Evolutionary conservation across 75 land plant genomes (phyloP).

Genomic region (Selaginella tamariscina): DNA sequence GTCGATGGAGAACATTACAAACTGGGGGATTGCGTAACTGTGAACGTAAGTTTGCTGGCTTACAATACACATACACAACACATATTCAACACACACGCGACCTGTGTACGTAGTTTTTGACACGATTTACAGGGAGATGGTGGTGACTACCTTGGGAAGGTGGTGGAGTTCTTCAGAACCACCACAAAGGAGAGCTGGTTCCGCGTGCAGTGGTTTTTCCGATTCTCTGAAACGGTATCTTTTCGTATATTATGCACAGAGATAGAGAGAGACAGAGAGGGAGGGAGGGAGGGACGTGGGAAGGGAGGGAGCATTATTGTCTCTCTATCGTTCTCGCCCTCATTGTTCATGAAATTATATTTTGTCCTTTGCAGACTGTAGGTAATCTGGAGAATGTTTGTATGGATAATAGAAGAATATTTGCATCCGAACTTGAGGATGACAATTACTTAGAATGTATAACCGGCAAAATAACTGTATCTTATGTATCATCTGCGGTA

Average conservation of each 20-base stretch:
- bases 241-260: not conserved
- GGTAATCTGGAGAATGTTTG: constrained; percentile 18
- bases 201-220: constrained; percentile 68
- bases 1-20: constrained; percentile 33
- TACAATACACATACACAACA: not conserved
- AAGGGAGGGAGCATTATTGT: not conserved
- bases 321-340: not conserved
- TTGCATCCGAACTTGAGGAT: constrained; percentile 62
- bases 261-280: too few relatives aligned
- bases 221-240: constrained; percentile 64
- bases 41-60: constrained; percentile 29
- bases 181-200: constrained; percentile 38
- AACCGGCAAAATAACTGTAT: constrained; percentile 35
- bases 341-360: not conserved
- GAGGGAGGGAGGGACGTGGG: too few relatives aligned
- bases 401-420: constrained; percentile 50
- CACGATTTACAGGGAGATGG: constrained; percentile 19
- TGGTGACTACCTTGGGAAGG: constrained; percentile 43
- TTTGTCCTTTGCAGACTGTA: constrained; percentile 38
- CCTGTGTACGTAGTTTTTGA: not conserved
- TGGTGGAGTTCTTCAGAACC: constrained; percentile 59
- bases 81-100: too few relatives aligned
- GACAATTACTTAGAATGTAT: constrained; percentile 69
- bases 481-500: constrained; percentile 34
- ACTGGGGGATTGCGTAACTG: constrained; percentile 54